phyloP scores from a whole-genome alignment of 768 basidiomycete genomes.

The Auricularia sp. region DNA sequence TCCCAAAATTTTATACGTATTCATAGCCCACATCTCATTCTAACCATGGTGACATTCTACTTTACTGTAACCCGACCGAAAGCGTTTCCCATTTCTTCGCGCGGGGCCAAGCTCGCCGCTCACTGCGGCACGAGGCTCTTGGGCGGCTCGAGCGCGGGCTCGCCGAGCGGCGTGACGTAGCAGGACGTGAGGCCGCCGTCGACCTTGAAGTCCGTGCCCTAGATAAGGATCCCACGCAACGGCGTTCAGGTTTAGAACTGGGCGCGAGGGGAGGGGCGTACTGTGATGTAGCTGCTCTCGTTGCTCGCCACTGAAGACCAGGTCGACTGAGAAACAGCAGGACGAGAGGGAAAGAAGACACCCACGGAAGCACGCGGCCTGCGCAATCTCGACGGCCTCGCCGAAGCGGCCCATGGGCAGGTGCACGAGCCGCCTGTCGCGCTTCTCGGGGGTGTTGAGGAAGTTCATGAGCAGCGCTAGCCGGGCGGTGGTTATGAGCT shows the following conservation, averaged over 20 bases:
- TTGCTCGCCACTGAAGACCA: slow-evolving; percentile 65
- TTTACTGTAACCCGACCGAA: not conserved
- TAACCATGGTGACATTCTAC: no score
- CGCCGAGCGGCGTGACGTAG: slow-evolving; percentile 85
- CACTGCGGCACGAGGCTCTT: slow-evolving; percentile 37
- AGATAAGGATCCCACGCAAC: not conserved
- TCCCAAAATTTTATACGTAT: no score
- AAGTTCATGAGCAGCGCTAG: slow-evolving; percentile 95
- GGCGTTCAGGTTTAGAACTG: no score
- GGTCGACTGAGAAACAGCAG: not conserved
- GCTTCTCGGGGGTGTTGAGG: slow-evolving; percentile 91
- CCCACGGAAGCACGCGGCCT: slow-evolving; percentile 86
- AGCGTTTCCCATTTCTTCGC: not conserved
- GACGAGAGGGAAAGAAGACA: slow-evolving; percentile 13
- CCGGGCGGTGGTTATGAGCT: not conserved
- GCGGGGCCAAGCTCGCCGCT: not conserved
- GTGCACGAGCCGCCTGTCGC: slow-evolving; percentile 79
- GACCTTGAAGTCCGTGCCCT: slow-evolving; percentile 91
- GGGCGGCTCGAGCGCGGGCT: slow-evolving; percentile 62
- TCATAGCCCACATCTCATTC: no score
- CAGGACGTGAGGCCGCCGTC: slow-evolving; percentile 89
- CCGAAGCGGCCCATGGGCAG: slow-evolving; percentile 97
- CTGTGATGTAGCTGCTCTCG: slow-evolving; percentile 94
- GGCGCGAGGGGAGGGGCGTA: slow-evolving; percentile 26
- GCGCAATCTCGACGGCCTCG: slow-evolving; percentile 90